Base-by-base conservation (phyloP, 116 monocot species). In the Iris pallida region DNA sequence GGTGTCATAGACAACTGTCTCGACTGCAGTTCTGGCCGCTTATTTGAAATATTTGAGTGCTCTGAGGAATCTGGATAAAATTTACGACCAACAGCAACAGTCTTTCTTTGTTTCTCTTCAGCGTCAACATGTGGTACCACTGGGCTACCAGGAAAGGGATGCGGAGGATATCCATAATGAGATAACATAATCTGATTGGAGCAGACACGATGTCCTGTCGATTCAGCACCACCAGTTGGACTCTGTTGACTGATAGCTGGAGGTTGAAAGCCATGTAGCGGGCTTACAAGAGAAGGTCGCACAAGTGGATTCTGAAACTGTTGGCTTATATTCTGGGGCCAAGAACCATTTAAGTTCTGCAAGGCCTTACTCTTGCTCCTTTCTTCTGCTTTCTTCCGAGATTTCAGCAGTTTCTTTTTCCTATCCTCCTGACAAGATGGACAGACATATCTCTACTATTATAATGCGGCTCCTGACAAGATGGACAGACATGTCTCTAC, bases 1-100 rank as follows among this genome's bases (percentile, higher is more conserved):
- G 95, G 91, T 53, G 95, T 95, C 95, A 95, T 95, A 20, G 8
- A 71, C 57, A 55, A 42, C 57, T 72, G 64, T 64, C 75, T 82
- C 53, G 70, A 12, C 30, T 76, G 68, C 52, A 68, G 19, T 45
- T 41, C 69, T 16, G 44, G 52, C 49, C 17, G 18, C 19, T 18
- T 6, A 64, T 18, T 46, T 19, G 47, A 64, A 47, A 15, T 54
- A 55, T 71, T 70, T 61, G 70, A 17, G 53, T 74, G 45, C 48
- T 76, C 83, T 19, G 74, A 57, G 3, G 59, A 55, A 70, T 82
- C 63, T 14, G 20, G 53, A 58, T 71, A 57, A 56, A 16, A 0
- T 63, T 64, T 72, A 45, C 65, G 46, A 15, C 74, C 74, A 57
- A 41, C 47, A 66, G 65, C 12, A 58, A 46, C 51, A 41, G 61